phyloP scores from a whole-genome alignment of 139 green algal genomes.

The Ulvella scutata region DNA sequence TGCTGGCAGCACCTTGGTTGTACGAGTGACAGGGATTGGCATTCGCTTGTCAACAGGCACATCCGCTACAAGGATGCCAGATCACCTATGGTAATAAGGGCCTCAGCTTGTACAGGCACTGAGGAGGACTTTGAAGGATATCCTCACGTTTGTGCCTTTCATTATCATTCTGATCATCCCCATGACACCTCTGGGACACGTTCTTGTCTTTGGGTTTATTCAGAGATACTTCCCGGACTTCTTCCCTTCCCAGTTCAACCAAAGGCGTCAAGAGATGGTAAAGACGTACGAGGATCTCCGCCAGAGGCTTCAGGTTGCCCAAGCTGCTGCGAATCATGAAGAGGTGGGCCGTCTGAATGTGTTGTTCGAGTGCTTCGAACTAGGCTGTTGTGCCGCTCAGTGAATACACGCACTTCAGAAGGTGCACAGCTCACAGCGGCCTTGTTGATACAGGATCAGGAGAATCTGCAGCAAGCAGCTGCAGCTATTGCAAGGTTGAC shows the following conservation, averaged over 20 bases:
- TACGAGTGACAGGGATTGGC: too few relatives aligned
- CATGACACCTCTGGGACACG: conserved; percentile 90
- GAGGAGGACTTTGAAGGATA: conserved; percentile 73
- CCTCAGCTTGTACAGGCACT: conserved; percentile 38
- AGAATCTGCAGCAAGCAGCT: not conserved
- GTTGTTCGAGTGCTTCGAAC: not conserved
- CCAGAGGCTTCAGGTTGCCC: not conserved
- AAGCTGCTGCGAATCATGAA: conserved; percentile 17
- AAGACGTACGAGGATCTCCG: conserved; percentile 2
- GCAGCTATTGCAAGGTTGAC: not conserved
- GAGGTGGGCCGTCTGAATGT: conserved; percentile 2
- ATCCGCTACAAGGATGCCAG: too few relatives aligned
- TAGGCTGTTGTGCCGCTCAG: not conserved
- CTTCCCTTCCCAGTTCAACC: conserved; percentile 92
- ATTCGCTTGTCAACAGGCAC: too few relatives aligned
- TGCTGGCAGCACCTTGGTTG: too few relatives aligned
- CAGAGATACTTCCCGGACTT: conserved; percentile 94
- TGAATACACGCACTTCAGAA: not conserved
- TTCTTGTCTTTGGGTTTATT: conserved; percentile 93
- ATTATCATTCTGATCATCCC: conserved; percentile 95
- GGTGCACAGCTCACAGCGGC: not conserved
- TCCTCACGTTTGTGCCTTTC: conserved; percentile 92
- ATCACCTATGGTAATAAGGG: too few relatives aligned
- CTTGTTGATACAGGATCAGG: not conserved
- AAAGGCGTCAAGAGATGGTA: conserved; percentile 57